A percentile compares a stretch with the other conserved stretches of the same genome.
These are phyloP conservation scores for Pichia nanzhaoensis DNA, from an alignment of 805 yeast genomes.

Conservation along the genomic window DNA sequence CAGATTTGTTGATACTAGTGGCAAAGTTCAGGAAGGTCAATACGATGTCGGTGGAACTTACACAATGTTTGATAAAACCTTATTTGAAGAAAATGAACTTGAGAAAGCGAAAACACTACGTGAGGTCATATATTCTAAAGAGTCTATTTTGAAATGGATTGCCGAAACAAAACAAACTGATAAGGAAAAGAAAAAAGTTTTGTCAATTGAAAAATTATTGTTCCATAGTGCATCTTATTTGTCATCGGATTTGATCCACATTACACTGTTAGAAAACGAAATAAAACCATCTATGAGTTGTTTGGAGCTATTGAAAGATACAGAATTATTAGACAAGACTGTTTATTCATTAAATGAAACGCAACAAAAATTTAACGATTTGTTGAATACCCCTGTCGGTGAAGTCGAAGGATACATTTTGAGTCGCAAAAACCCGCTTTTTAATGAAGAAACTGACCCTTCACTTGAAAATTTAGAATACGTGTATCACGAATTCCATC, in stretches of 20 bases:
- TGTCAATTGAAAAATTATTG: slow-evolving; percentile 62
- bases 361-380: slow-evolving; percentile 34
- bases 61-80: slow-evolving; percentile 46
- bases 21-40: slow-evolving; percentile 58
- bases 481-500: slow-evolving; percentile 49
- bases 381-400: slow-evolving; percentile 32
- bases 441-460: slow-evolving; percentile 34
- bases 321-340: slow-evolving; percentile 26
- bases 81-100: slow-evolving; percentile 30
- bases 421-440: slow-evolving; percentile 50
- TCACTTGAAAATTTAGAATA: slow-evolving; percentile 32
- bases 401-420: slow-evolving; percentile 54
- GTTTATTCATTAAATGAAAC: slow-evolving; percentile 41
- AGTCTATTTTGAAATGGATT: slow-evolving; percentile 36
- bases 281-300: slow-evolving; percentile 36
- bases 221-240: slow-evolving; percentile 65
- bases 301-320: slow-evolving; percentile 26
- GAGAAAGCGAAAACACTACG: background rate
- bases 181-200: slow-evolving; percentile 38
- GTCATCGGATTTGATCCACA: slow-evolving; percentile 72
- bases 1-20: slow-evolving; percentile 49
- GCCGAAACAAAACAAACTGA: slow-evolving; percentile 26
- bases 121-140: slow-evolving; percentile 22
- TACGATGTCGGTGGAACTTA: slow-evolving; percentile 75
- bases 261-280: slow-evolving; percentile 39